Base-by-base conservation (phyloP, 1,284 basidiomycete species). In the Rhodotorula sp. region DNA sequence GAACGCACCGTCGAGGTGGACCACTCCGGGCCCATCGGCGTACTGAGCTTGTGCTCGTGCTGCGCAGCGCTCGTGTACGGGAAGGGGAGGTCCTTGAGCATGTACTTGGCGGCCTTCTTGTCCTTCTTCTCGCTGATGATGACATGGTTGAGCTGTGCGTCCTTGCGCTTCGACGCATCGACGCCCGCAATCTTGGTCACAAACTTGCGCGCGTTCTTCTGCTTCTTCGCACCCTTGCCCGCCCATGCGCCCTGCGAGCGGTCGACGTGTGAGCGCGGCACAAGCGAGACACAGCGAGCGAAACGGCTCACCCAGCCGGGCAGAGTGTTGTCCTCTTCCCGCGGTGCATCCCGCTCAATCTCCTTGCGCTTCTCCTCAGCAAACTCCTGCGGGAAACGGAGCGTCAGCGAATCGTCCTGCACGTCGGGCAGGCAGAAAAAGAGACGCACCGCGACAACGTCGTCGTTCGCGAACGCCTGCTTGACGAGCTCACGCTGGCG, bases 91-190 rank as follows among this genome's bases (percentile, higher is more conserved):
- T 97, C 93, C 81, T 91, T 91, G 67, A 93, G 87, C 69, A 89
- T 85, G 82, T 94, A 98, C 82, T 92, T 91, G 21, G 88, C 84
- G 2, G 92, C 92, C 81, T 97, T 97, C 84, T 94, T 94, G 84
- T 98, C 94, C 67, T 89, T 88, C 80, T 90, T 91, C 83, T 99
- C 94, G 2, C 91, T 92, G 79, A 99, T 92, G 83, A 99, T 97
- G 76, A 99, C 88, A 81, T 97, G 89, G 15, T 88, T 85, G 80
- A 93, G 91, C 64, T 85, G 85, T 72, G 89, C 89, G 83, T 99
- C 97, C 58, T 91, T 90, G 61, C 97, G 90, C 63, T 88, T 83
- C 9, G 84, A 84, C 0, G 91, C 89, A 72, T 90, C 89, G 66
- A 97, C 84, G 15, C 96, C 95, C 0, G 91, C 86, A 29, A 91